Percentiles rank a stretch among this genome's conserved stretches.
Conservation (phyloP, 2,329 filamentous ascomycete species). For the Coniochaeta pulveracea region DNA sequence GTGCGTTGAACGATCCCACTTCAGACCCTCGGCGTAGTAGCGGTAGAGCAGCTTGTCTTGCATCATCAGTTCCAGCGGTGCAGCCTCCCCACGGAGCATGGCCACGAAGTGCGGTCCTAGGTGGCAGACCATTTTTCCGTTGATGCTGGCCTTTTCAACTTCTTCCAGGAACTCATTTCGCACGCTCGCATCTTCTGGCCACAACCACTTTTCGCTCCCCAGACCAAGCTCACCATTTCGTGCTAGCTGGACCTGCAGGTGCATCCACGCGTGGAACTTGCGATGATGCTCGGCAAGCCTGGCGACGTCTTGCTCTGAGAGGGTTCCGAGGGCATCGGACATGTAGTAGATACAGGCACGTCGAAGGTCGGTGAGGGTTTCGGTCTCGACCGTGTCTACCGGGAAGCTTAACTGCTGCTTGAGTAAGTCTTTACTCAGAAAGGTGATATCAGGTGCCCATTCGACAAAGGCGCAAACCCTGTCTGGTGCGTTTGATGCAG, state of each 20-base stretch:
- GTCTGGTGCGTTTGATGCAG: too few species aligned
- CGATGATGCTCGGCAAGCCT: slow-evolving; percentile 10
- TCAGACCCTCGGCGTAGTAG: slow-evolving; percentile 16
- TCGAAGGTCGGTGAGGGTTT: slow-evolving; percentile 2
- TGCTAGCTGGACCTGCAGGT: slow-evolving; percentile 10
- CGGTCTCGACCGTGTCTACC: not conserved
- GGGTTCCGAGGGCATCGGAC: slow-evolving; percentile 8
- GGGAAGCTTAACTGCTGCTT: not conserved
- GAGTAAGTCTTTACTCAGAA: too few species aligned
- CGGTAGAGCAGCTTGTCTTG: slow-evolving; percentile 17
- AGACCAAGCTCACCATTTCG: slow-evolving; percentile 9
- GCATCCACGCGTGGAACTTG: slow-evolving; percentile 15
- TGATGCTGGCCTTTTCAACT: slow-evolving; percentile 10
- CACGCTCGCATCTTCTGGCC: slow-evolving; percentile 5
- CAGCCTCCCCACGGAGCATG: slow-evolving; percentile 19
- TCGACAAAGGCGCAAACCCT: too few species aligned
- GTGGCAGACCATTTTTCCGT: slow-evolving; percentile 18
- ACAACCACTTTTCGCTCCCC: too few species aligned
- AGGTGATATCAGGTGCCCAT: too few species aligned
- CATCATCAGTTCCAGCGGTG: slow-evolving; percentile 20
- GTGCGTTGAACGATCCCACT: slow-evolving; percentile 6
- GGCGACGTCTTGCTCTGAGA: slow-evolving; percentile 8
- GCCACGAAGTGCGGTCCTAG: slow-evolving; percentile 18
- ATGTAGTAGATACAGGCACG: slow-evolving; percentile 9
- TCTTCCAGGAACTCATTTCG: slow-evolving; percentile 8